Percentiles rank a stretch among this genome's conserved stretches.
phyloP scores from a whole-genome alignment of 345 rosid species.

The Populus deltoides region DNA sequence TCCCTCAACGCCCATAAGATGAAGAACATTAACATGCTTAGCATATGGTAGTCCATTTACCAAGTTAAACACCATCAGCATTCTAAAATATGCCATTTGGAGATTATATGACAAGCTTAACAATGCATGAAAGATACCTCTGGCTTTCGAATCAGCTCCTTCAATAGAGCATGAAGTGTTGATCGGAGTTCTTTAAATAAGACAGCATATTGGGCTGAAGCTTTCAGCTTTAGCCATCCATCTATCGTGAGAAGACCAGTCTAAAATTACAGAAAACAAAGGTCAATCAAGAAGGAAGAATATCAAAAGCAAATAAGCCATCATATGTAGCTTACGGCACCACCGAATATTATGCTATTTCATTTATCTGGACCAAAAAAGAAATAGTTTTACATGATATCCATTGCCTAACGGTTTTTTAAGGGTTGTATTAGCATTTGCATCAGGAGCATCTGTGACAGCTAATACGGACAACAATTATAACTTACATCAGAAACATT shows the following conservation, averaged over 20 bases:
- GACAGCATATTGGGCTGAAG: conserved; percentile 93
- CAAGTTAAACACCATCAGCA: neutral
- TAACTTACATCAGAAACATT: too few relatives aligned
- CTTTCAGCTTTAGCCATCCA: conserved; percentile 83
- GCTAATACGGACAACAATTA: too few relatives aligned
- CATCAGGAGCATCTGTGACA: too few relatives aligned
- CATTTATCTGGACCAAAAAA: too few relatives aligned
- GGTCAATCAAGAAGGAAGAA: neutral
- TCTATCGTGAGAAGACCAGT: conserved; percentile 64
- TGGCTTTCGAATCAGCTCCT: conserved; percentile 69
- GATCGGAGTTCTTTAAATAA: conserved; percentile 77
- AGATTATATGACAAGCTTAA: neutral
- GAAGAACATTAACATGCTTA: neutral
- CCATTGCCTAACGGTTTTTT: too few relatives aligned
- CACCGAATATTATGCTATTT: too few relatives aligned
- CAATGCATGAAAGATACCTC: conserved; percentile 39
- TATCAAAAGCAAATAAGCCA: neutral
- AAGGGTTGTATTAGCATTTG: too few relatives aligned
- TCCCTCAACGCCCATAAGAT: too few relatives aligned
- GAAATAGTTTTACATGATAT: too few relatives aligned
- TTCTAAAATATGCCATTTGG: neutral
- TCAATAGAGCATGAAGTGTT: conserved; percentile 64
- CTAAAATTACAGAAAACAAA: conserved; percentile 28
- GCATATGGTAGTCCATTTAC: neutral
- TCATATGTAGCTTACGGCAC: neutral